Conservation (phyloP, 164 flowering plant genomes). For the Amborella trichopoda region DNA sequence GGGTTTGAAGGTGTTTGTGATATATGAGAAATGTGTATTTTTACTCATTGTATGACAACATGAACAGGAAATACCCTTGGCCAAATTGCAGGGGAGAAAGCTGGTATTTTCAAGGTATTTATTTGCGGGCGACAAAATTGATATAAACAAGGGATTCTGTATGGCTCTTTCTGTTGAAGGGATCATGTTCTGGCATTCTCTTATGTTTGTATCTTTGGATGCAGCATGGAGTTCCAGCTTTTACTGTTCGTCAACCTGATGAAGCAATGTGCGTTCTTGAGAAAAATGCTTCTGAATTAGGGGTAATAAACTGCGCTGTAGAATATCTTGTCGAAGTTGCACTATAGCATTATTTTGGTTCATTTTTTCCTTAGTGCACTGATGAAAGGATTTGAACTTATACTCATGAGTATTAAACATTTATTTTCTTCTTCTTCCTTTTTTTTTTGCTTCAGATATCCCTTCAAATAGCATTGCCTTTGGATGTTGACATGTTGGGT, state of each 20-base stretch:
- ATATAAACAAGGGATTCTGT: too few species aligned
- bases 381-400: too few species aligned
- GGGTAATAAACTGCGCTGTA: conserved; percentile 63
- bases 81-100: conserved; percentile 92
- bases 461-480: conserved; percentile 58
- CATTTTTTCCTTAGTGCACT: too few species aligned
- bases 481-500: conserved; percentile 55
- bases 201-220: too few species aligned
- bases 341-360: too few species aligned
- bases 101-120: conserved; percentile 93
- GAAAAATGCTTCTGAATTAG: conserved; percentile 56
- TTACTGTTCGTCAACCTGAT: conserved; percentile 85
- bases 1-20: too few species aligned
- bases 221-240: conserved; percentile 86
- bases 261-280: conserved; percentile 91
- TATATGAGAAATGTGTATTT: too few species aligned
- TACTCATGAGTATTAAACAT: too few species aligned
- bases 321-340: conserved; percentile 1
- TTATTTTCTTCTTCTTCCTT: too few species aligned
- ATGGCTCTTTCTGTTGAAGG: too few species aligned
- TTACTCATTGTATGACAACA: not conserved
- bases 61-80: conserved; percentile 80
- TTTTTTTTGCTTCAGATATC: too few species aligned
- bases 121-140: not conserved
- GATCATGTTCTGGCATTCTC: too few species aligned